phyloP scores from a whole-genome alignment of 169 alveolate genomes.

The Perkinsus olseni region DNA sequence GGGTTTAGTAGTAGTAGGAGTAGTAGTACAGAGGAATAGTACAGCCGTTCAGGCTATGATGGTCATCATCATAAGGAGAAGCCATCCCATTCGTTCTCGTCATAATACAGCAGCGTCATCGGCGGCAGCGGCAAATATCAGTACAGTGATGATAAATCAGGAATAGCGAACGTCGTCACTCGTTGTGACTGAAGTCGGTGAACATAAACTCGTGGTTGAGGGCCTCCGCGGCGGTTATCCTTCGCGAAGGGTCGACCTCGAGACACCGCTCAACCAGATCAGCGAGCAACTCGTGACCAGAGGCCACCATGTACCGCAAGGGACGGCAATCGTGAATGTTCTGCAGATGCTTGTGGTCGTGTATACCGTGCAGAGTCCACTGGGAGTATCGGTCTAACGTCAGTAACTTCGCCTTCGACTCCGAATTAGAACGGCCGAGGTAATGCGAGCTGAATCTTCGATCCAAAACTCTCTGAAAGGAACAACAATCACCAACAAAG shows the following conservation, averaged over 20 bases:
- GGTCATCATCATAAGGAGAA: neutral
- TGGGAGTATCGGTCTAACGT: neutral
- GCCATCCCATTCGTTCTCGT: too few relatives aligned
- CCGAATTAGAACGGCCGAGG: neutral
- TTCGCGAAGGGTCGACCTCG: neutral
- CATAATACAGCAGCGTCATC: too few relatives aligned
- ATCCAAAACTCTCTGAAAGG: neutral
- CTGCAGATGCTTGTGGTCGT: neutral
- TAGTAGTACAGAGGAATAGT: neutral
- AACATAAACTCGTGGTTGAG: neutral
- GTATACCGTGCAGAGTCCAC: neutral
- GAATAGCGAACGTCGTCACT: neutral
- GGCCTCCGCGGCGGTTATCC: neutral
- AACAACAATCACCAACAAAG: neutral
- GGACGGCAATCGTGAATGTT: neutral
- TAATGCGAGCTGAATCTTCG: neutral
- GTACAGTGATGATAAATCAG: too few relatives aligned
- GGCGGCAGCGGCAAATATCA: too few relatives aligned
- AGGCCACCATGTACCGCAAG: neutral
- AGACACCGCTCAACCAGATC: neutral
- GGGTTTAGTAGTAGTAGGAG: neutral
- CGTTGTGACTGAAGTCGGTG: neutral
- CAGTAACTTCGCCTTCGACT: neutral
- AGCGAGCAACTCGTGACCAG: neutral
- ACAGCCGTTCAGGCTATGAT: neutral